These are phyloP conservation scores for Solanum aculeatissimum DNA, from an alignment of 305 asterid species.

Conservation along the genomic window DNA sequence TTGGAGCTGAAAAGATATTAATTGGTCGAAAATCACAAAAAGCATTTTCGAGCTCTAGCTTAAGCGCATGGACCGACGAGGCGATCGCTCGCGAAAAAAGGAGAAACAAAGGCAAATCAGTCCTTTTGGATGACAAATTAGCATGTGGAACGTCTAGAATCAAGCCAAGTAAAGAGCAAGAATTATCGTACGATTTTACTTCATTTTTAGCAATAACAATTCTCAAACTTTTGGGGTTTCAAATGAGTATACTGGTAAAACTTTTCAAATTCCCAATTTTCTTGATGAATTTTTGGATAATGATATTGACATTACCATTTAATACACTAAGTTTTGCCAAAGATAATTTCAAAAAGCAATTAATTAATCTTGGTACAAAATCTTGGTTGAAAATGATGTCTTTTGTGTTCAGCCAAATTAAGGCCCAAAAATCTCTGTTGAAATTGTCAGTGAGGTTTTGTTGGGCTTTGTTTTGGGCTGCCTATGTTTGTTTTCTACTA, in stretches of 20 bases:
- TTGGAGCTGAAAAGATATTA: constrained; percentile 39
- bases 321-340: constrained; percentile 13
- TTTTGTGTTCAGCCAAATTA: constrained; percentile 12
- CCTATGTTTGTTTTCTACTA: constrained; percentile 30
- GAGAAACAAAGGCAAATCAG: background rate
- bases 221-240: constrained; percentile 30
- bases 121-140: background rate
- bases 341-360: constrained; percentile 17
- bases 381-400: constrained; percentile 9
- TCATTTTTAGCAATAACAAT: constrained; percentile 8
- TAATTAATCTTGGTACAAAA: constrained; percentile 9
- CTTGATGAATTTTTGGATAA: constrained; percentile 12
- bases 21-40: constrained; percentile 24
- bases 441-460: constrained; percentile 21
- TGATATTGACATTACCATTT: constrained; percentile 30
- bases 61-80: background rate
- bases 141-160: background rate
- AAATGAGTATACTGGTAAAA: constrained; percentile 18
- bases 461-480: constrained; percentile 29
- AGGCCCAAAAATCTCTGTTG: constrained; percentile 14
- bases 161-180: background rate
- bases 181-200: constrained; percentile 12
- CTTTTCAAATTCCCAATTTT: constrained; percentile 30
- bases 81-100: background rate
- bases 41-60: background rate